These are phyloP conservation scores for Hypoxylon intermedium DNA, from an alignment of 495 filamentous ascomycete genomes.

Conservation along the genomic window DNA sequence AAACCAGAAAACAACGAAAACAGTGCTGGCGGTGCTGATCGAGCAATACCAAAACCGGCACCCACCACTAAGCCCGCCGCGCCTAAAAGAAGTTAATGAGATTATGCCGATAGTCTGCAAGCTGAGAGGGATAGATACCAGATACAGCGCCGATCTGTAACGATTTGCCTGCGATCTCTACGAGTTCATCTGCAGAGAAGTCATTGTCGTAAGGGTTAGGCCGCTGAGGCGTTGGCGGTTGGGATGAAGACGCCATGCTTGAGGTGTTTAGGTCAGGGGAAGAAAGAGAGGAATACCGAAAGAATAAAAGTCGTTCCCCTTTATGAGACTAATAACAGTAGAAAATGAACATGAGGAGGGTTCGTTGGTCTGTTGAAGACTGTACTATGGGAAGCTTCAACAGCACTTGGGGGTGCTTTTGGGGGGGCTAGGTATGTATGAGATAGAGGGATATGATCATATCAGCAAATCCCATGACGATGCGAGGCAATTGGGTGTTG, in stretches of 20 bases:
- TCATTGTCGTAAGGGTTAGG: conserved; percentile 8
- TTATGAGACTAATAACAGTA: no score
- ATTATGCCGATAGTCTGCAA: not conserved
- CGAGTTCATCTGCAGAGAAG: conserved; percentile 5
- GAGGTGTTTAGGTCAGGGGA: not conserved
- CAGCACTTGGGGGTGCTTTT: not conserved
- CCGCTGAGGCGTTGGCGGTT: conserved; percentile 14
- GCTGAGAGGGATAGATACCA: conserved; percentile 16
- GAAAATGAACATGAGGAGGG: no score
- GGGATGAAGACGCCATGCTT: conserved; percentile 25
- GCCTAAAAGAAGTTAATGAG: conserved; percentile 54
- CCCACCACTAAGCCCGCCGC: conserved; percentile 74
- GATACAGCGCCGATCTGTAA: conserved; percentile 26
- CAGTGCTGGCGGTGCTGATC: conserved; percentile 67
- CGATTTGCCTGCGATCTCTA: conserved; percentile 31
- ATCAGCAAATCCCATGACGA: conserved; percentile 5
- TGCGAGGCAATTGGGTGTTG: conserved; percentile 20
- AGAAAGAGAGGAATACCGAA: not conserved
- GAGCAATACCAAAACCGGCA: conserved; percentile 69
- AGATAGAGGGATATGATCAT: not conserved
- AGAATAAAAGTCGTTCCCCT: no score
- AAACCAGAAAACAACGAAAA: conserved; percentile 75
- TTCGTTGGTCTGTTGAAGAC: no score
- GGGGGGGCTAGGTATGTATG: no score
- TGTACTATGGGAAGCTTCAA: no score